phyloP scores from a whole-genome alignment of 2,329 filamentous ascomycete genomes.

The Cyphellophora attinorum region DNA sequence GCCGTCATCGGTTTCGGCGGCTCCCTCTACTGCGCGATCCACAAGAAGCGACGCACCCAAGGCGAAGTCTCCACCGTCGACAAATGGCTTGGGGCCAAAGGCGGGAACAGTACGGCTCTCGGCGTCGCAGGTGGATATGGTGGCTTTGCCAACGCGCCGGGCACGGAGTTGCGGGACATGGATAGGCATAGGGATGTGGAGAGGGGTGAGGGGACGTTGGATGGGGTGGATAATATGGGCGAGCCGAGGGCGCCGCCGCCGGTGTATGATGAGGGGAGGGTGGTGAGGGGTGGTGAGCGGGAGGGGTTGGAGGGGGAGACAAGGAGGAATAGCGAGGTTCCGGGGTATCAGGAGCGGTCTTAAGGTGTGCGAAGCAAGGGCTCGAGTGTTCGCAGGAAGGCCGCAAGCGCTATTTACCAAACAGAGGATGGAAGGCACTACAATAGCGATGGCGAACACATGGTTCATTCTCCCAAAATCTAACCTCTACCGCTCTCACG shows the following conservation, averaged over 20 bases:
- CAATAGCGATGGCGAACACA: too few species aligned
- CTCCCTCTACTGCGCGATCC: neutral
- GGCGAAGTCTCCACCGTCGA: neutral
- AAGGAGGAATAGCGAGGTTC: neutral
- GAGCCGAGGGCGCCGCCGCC: neutral
- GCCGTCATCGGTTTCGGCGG: neutral
- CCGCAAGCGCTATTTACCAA: too few species aligned
- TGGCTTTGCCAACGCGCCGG: neutral
- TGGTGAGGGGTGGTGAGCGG: too few species aligned
- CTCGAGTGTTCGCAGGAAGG: too few species aligned
- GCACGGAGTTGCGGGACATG: too few species aligned
- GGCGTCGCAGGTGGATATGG: neutral
- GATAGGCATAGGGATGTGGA: neutral
- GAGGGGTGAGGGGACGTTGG: neutral
- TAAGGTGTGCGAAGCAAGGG: too few species aligned
- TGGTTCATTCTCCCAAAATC: too few species aligned
- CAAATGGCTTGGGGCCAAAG: neutral
- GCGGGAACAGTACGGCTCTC: neutral
- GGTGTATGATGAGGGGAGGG: too few species aligned
- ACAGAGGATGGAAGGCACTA: too few species aligned
- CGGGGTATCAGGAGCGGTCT: neutral
- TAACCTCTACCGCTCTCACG: too few species aligned
- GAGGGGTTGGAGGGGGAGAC: neutral
- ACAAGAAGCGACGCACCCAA: neutral
- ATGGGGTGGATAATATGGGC: neutral